Conservation (phyloP, 2,329 filamentous ascomycete species). For the Penicillium sumatraense region DNA sequence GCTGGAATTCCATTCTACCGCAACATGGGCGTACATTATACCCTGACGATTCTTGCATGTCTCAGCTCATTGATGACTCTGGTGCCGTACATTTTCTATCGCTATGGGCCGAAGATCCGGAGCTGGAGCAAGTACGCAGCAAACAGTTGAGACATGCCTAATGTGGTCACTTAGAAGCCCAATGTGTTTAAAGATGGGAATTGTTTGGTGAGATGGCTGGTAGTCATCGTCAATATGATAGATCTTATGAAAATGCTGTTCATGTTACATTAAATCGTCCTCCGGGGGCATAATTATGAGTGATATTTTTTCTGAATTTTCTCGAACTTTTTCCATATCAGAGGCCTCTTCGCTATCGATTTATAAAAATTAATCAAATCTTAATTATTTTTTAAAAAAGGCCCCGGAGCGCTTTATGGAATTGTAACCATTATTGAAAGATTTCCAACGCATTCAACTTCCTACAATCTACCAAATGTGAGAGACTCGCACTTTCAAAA, state of each 20-base stretch:
- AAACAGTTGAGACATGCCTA: neutral
- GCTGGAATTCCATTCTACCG: constrained; percentile 45
- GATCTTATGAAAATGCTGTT: too few relatives aligned
- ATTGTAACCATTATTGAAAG: neutral
- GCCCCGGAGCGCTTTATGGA: neutral
- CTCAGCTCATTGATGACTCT: constrained; percentile 47
- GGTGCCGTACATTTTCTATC: constrained; percentile 45
- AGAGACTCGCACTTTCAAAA: neutral
- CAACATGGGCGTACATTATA: constrained; percentile 49
- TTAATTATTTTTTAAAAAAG: neutral
- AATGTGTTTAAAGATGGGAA: neutral
- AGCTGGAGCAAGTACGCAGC: constrained; percentile 15
- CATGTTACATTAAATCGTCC: too few relatives aligned
- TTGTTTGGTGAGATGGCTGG: neutral
- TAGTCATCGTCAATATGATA: too few relatives aligned
- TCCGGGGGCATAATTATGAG: too few relatives aligned
- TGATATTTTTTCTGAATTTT: too few relatives aligned
- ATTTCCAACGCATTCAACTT: neutral
- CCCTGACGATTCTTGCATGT: constrained; percentile 47
- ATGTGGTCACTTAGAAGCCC: neutral
- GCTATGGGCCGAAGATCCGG: constrained; percentile 26
- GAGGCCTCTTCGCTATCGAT: too few relatives aligned
- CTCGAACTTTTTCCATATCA: too few relatives aligned
- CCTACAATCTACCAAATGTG: neutral
- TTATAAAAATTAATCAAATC: too few relatives aligned